phyloP scores from a whole-genome alignment of 495 filamentous ascomycete genomes.

The Friedmanniomyces simplex region DNA sequence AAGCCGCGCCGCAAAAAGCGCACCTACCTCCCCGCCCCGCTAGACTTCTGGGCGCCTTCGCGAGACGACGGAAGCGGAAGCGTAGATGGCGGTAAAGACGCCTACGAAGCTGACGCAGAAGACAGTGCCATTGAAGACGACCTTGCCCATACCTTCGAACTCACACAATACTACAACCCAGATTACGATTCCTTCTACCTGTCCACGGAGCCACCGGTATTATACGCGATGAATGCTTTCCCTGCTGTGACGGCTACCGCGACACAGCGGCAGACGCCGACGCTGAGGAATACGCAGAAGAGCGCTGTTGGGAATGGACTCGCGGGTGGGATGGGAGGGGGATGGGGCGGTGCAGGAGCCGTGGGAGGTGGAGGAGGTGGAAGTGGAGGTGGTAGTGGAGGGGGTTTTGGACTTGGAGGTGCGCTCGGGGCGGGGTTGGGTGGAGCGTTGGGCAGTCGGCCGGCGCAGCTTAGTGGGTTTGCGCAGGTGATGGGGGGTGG shows the following conservation, averaged over 20 bases:
- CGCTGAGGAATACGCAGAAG: conserved; percentile 15
- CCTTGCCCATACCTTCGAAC: no score
- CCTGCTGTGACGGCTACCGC: background rate
- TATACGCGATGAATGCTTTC: conserved; percentile 5
- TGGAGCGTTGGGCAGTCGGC: background rate
- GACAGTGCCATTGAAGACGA: no score
- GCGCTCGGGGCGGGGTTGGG: conserved; percentile 2
- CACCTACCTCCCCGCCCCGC: no score
- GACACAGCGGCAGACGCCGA: conserved; percentile 1
- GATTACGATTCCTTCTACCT: background rate
- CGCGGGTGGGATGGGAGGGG: background rate
- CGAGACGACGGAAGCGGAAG: background rate
- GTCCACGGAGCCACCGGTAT: background rate
- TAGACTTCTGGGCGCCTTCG: no score
- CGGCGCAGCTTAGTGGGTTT: conserved; percentile 18
- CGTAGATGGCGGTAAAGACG: no score
- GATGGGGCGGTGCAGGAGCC: background rate
- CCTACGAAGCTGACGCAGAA: no score
- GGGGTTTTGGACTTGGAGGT: conserved; percentile 2
- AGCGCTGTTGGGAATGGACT: conserved; percentile 12
- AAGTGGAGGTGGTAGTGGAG: background rate
- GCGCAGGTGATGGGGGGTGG: conserved; percentile 23
- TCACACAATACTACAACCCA: no score
- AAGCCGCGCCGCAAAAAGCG: no score
- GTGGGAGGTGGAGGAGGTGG: conserved; percentile 2